Conservation (phyloP, 768 basidiomycete genomes). For the Suillus hirtellus region DNA sequence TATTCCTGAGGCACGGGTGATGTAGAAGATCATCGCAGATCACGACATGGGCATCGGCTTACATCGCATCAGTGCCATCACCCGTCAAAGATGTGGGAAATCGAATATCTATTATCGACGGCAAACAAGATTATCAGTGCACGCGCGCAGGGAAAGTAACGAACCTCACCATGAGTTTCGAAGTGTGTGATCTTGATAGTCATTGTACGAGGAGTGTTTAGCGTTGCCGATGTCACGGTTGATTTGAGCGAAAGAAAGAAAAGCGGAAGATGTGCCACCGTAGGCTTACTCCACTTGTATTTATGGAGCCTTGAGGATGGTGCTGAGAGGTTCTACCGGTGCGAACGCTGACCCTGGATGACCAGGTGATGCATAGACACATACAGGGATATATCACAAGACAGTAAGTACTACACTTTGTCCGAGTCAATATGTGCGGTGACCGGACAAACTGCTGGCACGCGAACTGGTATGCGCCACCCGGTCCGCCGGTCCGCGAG, state of each 20-base stretch:
- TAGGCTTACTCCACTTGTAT: background rate
- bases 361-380: constrained; percentile 1
- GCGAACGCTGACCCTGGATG: background rate
- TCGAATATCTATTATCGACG: constrained; percentile 63
- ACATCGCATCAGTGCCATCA: constrained; percentile 95
- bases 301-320: background rate
- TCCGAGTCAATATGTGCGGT: background rate
- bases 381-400: constrained; percentile 2
- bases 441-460: background rate
- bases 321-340: background rate
- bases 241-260: background rate
- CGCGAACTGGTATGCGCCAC: background rate
- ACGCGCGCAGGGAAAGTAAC: background rate
- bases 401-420: background rate
- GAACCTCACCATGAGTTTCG: constrained; percentile 55
- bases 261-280: background rate
- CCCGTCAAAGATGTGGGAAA: constrained; percentile 91
- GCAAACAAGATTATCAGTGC: constrained; percentile 1
- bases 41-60: constrained; percentile 20
- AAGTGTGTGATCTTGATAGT: constrained; percentile 52
- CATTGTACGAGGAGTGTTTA: constrained; percentile 16
- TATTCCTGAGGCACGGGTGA: constrained; percentile 60
- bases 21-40: constrained; percentile 1
- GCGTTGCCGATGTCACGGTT: background rate
- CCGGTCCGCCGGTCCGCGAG: background rate